phyloP scores from a whole-genome alignment of 495 filamentous ascomycete species.

The Xylaria nigripes region DNA sequence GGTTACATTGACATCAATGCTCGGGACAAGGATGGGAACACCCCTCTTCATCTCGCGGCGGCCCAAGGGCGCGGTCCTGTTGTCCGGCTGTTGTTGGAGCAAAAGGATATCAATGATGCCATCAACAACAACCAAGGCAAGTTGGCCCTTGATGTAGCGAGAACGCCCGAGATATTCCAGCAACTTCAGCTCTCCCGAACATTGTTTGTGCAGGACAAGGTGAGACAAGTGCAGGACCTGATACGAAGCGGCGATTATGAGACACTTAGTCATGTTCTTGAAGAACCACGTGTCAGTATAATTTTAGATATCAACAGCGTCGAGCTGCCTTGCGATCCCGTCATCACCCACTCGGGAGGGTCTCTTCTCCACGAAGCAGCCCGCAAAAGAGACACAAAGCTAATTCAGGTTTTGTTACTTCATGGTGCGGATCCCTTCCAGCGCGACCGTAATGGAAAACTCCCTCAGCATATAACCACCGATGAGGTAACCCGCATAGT shows the following conservation, averaged over 20 bases:
- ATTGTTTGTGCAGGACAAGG: constrained; percentile 78
- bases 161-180: constrained; percentile 90
- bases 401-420: constrained; percentile 82
- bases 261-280: constrained; percentile 64
- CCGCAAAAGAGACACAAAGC: constrained; percentile 67
- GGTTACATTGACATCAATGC: constrained; percentile 74
- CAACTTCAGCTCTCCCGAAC: constrained; percentile 86
- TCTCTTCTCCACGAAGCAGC: constrained; percentile 92
- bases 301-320: constrained; percentile 83
- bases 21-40: constrained; percentile 87
- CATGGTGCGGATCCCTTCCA: constrained; percentile 98
- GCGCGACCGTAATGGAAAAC: constrained; percentile 86
- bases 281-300: constrained; percentile 74
- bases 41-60: constrained; percentile 81
- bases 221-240: constrained; percentile 71
- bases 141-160: constrained; percentile 78
- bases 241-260: constrained; percentile 67
- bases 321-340: constrained; percentile 75
- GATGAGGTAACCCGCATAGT: constrained; percentile 82
- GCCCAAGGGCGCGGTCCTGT: constrained; percentile 69
- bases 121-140: constrained; percentile 84
- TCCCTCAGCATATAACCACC: constrained; percentile 95
- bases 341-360: constrained; percentile 66
- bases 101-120: constrained; percentile 77
- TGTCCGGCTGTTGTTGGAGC: constrained; percentile 71